Percentiles rank a stretch among this genome's conserved stretches.
phyloP scores from a whole-genome alignment of 75 land plant species.

The Ceratopteris richardii region DNA sequence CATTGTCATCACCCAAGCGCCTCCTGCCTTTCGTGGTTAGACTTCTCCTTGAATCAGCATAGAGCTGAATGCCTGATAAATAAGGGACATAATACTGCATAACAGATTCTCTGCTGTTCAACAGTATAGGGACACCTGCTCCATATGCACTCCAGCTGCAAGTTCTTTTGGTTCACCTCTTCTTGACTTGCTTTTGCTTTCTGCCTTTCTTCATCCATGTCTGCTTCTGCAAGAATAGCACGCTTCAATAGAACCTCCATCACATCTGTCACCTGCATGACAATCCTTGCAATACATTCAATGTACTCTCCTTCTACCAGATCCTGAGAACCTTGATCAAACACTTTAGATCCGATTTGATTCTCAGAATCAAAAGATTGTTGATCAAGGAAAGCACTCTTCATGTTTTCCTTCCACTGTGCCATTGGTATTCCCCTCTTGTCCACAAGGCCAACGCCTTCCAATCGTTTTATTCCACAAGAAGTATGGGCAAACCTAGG shows the following conservation, averaged over 20 bases:
- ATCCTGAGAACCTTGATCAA: constrained; percentile 19
- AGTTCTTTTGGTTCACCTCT: constrained; percentile 46
- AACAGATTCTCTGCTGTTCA: too few relatives aligned
- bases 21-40: too few relatives aligned
- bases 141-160: constrained; percentile 59
- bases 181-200: constrained; percentile 51
- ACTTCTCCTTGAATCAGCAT: too few relatives aligned
- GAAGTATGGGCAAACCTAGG: constrained; percentile 56
- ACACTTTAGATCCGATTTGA: constrained; percentile 7
- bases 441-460: constrained; percentile 59
- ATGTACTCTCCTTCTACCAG: constrained; percentile 45
- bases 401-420: constrained; percentile 49
- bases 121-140: too few relatives aligned
- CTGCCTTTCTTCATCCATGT: constrained; percentile 52
- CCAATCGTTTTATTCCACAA: constrained; percentile 58
- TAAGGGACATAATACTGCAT: too few relatives aligned
- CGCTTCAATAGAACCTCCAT: constrained; percentile 75
- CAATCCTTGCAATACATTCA: constrained; percentile 38
- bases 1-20: too few relatives aligned
- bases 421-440: constrained; percentile 45
- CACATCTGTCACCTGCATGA: constrained; percentile 47
- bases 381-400: constrained; percentile 31
- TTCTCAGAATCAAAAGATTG: constrained; percentile 8
- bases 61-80: too few relatives aligned
- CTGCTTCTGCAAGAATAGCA: constrained; percentile 64